Evolutionary conservation across 139 green algal genomes (phyloP).

Genomic region (Chlamydomonas eustigma): DNA sequence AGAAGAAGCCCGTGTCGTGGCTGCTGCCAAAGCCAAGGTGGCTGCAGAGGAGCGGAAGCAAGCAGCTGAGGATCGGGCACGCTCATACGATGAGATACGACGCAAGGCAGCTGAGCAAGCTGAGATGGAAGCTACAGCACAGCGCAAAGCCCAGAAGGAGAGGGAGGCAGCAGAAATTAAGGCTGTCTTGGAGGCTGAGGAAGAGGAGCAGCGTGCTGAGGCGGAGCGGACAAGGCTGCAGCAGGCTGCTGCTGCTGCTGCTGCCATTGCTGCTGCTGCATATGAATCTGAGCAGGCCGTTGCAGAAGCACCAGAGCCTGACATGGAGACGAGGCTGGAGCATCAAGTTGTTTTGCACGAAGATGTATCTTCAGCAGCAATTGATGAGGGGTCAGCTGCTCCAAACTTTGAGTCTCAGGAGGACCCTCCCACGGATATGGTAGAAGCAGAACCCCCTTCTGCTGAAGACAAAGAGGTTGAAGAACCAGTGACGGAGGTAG

Average conservation of each 20-base stretch:
- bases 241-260: too few relatives aligned
- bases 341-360: too few relatives aligned
- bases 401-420: too few relatives aligned
- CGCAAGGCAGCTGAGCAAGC: not conserved
- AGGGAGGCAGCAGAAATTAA: constrained; percentile 43
- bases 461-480: not conserved
- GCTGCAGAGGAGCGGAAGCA: not conserved
- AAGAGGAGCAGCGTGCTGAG: not conserved
- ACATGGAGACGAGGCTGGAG: too few relatives aligned
- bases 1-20: not conserved
- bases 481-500: not conserved
- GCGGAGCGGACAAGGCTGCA: too few relatives aligned
- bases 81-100: not conserved
- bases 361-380: too few relatives aligned
- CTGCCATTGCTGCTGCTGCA: too few relatives aligned
- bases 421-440: too few relatives aligned
- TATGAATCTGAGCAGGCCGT: too few relatives aligned
- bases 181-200: not conserved
- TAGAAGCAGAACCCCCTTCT: not conserved
- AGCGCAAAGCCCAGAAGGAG: constrained; percentile 55
- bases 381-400: too few relatives aligned
- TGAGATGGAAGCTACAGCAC: constrained; percentile 1
- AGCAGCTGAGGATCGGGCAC: not conserved
- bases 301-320: not conserved
- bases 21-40: not conserved